A percentile compares a stretch with the other conserved stretches of the same genome.
Evolutionary conservation across 306 rosid genomes (phyloP).

Genomic region (Lathyrus oleraceus): DNA sequence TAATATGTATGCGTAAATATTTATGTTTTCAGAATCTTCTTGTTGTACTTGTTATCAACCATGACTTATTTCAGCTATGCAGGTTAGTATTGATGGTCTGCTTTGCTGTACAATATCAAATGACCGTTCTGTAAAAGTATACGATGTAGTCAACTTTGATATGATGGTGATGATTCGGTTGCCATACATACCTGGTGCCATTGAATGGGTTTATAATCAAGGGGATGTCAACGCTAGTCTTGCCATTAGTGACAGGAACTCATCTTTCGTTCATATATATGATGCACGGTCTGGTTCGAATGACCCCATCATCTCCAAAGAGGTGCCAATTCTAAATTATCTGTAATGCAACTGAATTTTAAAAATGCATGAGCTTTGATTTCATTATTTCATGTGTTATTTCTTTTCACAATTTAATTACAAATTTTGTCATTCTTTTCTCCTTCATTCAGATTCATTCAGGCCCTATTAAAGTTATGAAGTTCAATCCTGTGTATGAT

Average conservation of each 20-base stretch:
- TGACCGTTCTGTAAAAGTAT: slow-evolving; percentile 86
- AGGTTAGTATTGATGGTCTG: slow-evolving; percentile 97
- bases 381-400: neutral
- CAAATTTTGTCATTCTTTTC: slow-evolving; percentile 27
- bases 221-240: slow-evolving; percentile 93
- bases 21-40: slow-evolving; percentile 17
- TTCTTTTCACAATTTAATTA: neutral
- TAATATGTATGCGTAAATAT: neutral
- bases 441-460: slow-evolving; percentile 62
- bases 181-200: slow-evolving; percentile 78
- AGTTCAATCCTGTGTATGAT: slow-evolving; percentile 72
- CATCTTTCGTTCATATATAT: slow-evolving; percentile 77
- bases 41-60: slow-evolving; percentile 50
- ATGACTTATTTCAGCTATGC: slow-evolving; percentile 71
- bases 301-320: slow-evolving; percentile 78
- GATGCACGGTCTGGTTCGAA: slow-evolving; percentile 90
- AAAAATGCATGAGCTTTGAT: neutral
- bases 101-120: slow-evolving; percentile 94
- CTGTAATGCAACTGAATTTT: slow-evolving; percentile 11
- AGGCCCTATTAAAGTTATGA: slow-evolving; percentile 85
- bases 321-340: slow-evolving; percentile 52
- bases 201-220: slow-evolving; percentile 96
- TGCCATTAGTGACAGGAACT: slow-evolving; percentile 78
- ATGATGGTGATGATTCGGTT: slow-evolving; percentile 98
- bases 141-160: slow-evolving; percentile 93